A percentile compares a stretch with the other conserved stretches of the same genome.
phyloP scores from a whole-genome alignment of 441 rosid species.

The Eutrema salsugineum region DNA sequence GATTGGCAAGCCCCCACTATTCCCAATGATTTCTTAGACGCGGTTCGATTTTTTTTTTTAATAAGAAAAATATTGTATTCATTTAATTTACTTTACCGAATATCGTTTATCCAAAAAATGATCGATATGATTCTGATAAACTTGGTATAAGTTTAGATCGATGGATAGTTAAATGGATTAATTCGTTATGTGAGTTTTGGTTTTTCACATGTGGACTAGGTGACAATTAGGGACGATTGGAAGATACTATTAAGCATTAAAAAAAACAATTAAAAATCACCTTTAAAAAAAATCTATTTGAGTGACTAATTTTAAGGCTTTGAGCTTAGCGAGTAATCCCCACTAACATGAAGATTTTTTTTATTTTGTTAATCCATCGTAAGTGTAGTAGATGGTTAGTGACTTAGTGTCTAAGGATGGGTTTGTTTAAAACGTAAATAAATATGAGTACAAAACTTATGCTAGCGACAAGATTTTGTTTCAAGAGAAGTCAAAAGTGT shows the following conservation, averaged over 20 bases:
- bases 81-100: no score
- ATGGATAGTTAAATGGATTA: not conserved
- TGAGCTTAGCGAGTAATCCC: not conserved
- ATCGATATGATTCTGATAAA: not conserved
- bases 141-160: not conserved
- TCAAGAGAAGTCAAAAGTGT: conserved; percentile 22
- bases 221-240: no score
- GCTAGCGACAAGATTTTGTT: not conserved
- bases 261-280: no score
- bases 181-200: no score
- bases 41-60: not conserved
- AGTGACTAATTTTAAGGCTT: not conserved
- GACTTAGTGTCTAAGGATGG: not conserved
- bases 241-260: no score
- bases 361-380: not conserved
- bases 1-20: not conserved
- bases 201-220: no score
- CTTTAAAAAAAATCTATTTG: no score
- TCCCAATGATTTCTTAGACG: not conserved
- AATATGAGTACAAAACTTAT: not conserved
- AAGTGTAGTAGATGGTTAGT: not conserved
- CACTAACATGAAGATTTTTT: not conserved
- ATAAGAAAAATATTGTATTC: not conserved
- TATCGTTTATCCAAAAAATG: no score
- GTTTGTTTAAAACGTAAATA: not conserved